A percentile compares a stretch with the other conserved stretches of the same genome.
Evolutionary conservation across 768 basidiomycete genomes (phyloP).

Genomic region (Melanogaster broomeanus): DNA sequence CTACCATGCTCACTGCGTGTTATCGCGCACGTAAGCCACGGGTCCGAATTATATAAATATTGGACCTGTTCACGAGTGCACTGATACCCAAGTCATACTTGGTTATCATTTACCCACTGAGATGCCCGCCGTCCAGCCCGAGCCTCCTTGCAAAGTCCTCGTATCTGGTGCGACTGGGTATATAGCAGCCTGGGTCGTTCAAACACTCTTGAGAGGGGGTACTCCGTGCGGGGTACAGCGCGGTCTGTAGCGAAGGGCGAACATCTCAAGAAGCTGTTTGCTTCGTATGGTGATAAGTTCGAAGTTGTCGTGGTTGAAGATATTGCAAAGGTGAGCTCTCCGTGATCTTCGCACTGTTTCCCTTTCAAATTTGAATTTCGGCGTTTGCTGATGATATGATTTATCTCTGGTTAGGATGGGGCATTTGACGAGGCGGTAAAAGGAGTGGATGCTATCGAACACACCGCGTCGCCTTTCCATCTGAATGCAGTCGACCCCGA

Average conservation of each 20-base stretch:
- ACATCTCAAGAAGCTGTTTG: too few relatives aligned
- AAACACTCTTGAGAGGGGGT: slow-evolving; percentile 59
- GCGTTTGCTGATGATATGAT: not conserved
- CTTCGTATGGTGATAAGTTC: too few relatives aligned
- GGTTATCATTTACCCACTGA: not conserved
- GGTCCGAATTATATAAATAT: not conserved
- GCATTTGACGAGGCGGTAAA: slow-evolving; percentile 82
- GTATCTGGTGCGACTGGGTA: too few relatives aligned
- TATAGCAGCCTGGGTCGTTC: slow-evolving; percentile 50
- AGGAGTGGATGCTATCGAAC: slow-evolving; percentile 71
- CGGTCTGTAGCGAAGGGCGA: too few relatives aligned
- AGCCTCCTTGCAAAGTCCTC: slow-evolving; percentile 30
- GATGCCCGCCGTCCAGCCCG: slow-evolving; percentile 27
- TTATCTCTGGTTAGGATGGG: slow-evolving; percentile 41
- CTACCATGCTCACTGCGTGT: too few relatives aligned
- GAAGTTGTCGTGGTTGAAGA: slow-evolving; percentile 71
- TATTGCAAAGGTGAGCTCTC: slow-evolving; percentile 49
- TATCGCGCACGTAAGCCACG: too few relatives aligned
- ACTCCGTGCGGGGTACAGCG: slow-evolving; percentile 64
- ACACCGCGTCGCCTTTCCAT: too few relatives aligned
- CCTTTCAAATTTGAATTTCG: not conserved
- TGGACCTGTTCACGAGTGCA: not conserved
- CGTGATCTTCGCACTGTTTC: not conserved
- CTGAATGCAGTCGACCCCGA: slow-evolving; percentile 46
- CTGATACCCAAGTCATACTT: not conserved